These are phyloP conservation scores for Suhomyces atakaporum DNA, from an alignment of 1,139 yeast genomes.

Conservation along the genomic window DNA sequence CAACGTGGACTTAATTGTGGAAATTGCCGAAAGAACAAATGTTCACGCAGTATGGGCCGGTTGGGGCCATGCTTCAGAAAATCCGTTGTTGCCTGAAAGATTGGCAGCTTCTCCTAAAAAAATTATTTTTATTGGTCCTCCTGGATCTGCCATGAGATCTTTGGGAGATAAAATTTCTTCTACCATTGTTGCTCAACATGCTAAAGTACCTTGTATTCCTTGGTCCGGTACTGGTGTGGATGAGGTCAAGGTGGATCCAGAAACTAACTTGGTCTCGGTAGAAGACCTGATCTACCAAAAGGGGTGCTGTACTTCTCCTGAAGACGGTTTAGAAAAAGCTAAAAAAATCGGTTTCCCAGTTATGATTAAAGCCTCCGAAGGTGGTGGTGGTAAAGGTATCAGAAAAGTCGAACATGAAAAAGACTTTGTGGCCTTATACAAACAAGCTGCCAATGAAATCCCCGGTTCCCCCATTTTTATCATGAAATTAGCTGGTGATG, in stretches of 20 bases:
- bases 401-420: slow-evolving; percentile 84
- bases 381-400: slow-evolving; percentile 99
- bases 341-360: slow-evolving; percentile 90
- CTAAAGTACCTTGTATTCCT: slow-evolving; percentile 96
- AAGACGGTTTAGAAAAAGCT: slow-evolving; percentile 86
- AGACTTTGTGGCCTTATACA: slow-evolving; percentile 67
- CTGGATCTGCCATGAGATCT: slow-evolving; percentile 99
- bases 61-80: slow-evolving; percentile 99
- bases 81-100: slow-evolving; percentile 90
- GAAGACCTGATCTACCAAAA: slow-evolving; percentile 76
- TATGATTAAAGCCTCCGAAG: slow-evolving; percentile 96
- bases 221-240: slow-evolving; percentile 99
- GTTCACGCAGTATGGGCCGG: slow-evolving; percentile 99
- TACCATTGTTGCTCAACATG: slow-evolving; percentile 98
- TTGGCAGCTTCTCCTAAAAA: slow-evolving; percentile 88
- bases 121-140: slow-evolving; percentile 94
- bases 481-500: slow-evolving; percentile 93
- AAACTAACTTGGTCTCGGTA: slow-evolving; percentile 83
- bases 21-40: slow-evolving; percentile 92
- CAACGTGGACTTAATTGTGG: slow-evolving; percentile 94
- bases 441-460: slow-evolving; percentile 91
- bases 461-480: slow-evolving; percentile 96
- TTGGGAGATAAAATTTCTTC: slow-evolving; percentile 97
- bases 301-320: slow-evolving; percentile 87
- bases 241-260: slow-evolving; percentile 66